Percentiles rank a stretch among this genome's conserved stretches.
These are phyloP conservation scores for Pisolithus orientalis DNA, from an alignment of 768 basidiomycete species.

Conservation along the genomic window DNA sequence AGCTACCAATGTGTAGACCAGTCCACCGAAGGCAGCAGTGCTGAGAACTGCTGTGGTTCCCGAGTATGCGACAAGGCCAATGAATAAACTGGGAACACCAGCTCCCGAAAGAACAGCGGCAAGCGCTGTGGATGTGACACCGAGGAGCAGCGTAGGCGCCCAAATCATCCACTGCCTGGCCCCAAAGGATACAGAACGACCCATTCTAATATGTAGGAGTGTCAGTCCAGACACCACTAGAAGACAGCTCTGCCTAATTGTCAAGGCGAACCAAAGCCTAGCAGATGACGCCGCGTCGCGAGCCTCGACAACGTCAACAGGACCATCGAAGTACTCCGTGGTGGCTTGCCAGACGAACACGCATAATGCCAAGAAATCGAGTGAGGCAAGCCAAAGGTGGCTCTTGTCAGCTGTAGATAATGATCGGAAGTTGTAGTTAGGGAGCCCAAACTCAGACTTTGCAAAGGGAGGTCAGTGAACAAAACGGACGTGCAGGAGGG, in stretches of 20 bases:
- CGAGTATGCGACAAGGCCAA: conserved; percentile 56
- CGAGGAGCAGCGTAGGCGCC: conserved; percentile 54
- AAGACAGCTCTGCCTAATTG: conserved; percentile 63
- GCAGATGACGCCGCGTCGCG: conserved; percentile 47
- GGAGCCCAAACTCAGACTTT: conserved; percentile 71
- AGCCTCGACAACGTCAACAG: conserved; percentile 38
- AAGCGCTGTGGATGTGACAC: conserved; percentile 49
- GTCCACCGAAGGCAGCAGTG: conserved; percentile 48
- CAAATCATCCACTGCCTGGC: conserved; percentile 69
- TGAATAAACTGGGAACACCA: conserved; percentile 48
- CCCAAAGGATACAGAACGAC: conserved; percentile 64
- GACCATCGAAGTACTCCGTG: conserved; percentile 43
- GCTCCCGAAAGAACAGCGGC: conserved; percentile 53
- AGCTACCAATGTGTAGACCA: conserved; percentile 55
- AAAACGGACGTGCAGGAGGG: neutral
- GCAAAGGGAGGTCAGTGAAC: conserved; percentile 12
- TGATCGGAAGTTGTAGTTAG: conserved; percentile 48
- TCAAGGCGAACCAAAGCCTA: conserved; percentile 64
- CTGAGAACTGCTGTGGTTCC: conserved; percentile 45
- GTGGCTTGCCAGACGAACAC: conserved; percentile 65
- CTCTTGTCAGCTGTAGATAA: conserved; percentile 65
- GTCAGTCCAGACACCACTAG: conserved; percentile 55
- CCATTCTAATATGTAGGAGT: conserved; percentile 65
- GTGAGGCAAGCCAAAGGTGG: conserved; percentile 66
- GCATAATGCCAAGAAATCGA: conserved; percentile 56